Evolutionary conservation across 768 basidiomycete species (phyloP).

Genomic region (Leccinellum albellum): DNA sequence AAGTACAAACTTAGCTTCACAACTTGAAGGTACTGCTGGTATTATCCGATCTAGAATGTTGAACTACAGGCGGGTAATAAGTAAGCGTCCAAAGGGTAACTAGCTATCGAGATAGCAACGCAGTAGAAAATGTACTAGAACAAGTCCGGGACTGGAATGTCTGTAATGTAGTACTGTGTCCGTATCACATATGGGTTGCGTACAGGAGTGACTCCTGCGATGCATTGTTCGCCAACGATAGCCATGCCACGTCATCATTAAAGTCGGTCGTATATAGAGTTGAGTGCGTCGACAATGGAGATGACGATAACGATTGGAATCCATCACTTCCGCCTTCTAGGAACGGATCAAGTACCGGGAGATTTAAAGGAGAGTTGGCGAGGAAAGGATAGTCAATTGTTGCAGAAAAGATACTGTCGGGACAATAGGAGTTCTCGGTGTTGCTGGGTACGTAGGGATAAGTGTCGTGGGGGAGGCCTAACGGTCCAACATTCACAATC

Average conservation of each 20-base stretch:
- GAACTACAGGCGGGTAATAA: not conserved
- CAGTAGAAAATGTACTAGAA: slow-evolving; percentile 6
- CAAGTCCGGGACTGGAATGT: slow-evolving; percentile 1
- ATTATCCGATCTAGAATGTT: not conserved
- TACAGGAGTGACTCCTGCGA: slow-evolving; percentile 15
- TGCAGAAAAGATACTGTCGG: slow-evolving; percentile 2
- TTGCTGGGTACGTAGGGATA: slow-evolving; percentile 1
- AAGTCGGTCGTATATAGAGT: slow-evolving; percentile 9
- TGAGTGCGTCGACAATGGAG: slow-evolving; percentile 25
- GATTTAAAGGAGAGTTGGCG: slow-evolving; percentile 2
- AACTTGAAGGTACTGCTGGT: no score
- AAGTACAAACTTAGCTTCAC: not conserved
- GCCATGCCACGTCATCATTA: slow-evolving; percentile 5
- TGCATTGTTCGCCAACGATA: slow-evolving; percentile 5
- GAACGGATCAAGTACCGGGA: slow-evolving; percentile 14
- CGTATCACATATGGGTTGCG: slow-evolving; percentile 13
- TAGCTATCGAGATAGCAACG: not conserved
- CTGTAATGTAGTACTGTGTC: not conserved
- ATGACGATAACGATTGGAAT: slow-evolving; percentile 19
- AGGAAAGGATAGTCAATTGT: slow-evolving; percentile 8
- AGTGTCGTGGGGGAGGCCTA: not conserved
- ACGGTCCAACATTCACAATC: not conserved
- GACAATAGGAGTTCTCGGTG: slow-evolving; percentile 2
- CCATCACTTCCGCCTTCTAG: slow-evolving; percentile 13
- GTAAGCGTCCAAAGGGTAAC: slow-evolving; percentile 1